Evolutionary conservation across 768 basidiomycete genomes (phyloP), one percentile per base, ranked within the genome.

Genomic region (Daedaleopsis sinensis): DNA sequence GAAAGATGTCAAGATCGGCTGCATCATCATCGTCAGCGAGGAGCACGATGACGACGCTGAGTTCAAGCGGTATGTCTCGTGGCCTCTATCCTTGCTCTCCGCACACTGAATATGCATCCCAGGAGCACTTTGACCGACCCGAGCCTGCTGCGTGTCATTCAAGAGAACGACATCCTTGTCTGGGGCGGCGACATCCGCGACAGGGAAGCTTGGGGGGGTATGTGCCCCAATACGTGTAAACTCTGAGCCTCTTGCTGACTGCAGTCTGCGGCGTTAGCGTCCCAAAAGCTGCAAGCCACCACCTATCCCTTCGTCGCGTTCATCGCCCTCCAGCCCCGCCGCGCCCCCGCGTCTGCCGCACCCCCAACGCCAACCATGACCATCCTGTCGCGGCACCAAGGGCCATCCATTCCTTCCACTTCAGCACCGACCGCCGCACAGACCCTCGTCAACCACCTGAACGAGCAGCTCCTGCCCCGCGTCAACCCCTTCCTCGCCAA

Each of bases 281-380:
- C 86, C 13, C 84, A 89, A 69, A 92, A 91, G 71, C 78, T 98
- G 0, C 87, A 92, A 69, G 89, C 89, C 2, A 94, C 95, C 1
- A 94, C 95, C 0, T 97, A 91, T 68, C 97, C 96, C 0, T 96
- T 96, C 63, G 81, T 99, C 51, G 92, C 93, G 1, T 99, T 98
- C 73, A 73, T 97, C 51, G 89, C 95, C 1, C 84, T 97, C 51
- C 93, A 98, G 70, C 88, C 93, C 0, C 83, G 83, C 18, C 84
- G 85, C 35, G 79, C 73, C 21, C 72, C 70, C 44, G 65, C 68
- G 5, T 71, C 79, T 13, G 65, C 71, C 16, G 67, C 78, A 5
- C 72, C 75, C 23, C 74, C 79, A 0, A 68, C 74, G 0, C 83
- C 90, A 0, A 74, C 80, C 2, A 79, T 98, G 13, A 93, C 93